Evolutionary conservation across 495 filamentous ascomycete species (phyloP).

Genomic region (Trichoderma asperelloides): DNA sequence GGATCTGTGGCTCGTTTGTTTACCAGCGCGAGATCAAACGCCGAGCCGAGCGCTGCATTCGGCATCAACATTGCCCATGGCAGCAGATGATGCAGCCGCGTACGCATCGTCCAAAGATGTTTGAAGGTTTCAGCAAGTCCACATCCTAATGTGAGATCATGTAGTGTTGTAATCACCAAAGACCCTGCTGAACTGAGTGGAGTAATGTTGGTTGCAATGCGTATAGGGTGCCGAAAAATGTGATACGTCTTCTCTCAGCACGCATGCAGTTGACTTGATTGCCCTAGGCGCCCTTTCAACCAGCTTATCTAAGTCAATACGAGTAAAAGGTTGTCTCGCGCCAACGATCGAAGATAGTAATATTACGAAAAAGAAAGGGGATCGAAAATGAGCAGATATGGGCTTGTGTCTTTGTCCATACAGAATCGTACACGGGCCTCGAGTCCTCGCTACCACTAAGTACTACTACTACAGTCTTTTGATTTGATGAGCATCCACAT

Average conservation of each 20-base stretch:
- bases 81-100: not conserved
- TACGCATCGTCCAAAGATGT: not conserved
- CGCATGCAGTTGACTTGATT: not conserved
- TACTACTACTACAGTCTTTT: not conserved
- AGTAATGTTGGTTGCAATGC: not conserved
- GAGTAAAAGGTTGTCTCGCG: not conserved
- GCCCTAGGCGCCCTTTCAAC: not conserved
- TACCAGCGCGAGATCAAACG: not conserved
- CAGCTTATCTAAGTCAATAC: not conserved
- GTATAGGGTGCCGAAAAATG: not conserved
- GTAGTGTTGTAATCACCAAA: not conserved
- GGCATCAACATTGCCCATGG: not conserved
- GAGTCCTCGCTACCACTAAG: not conserved
- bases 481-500: not conserved
- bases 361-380: no score
- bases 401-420: not conserved
- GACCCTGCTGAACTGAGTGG: not conserved
- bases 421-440: not conserved
- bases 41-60: not conserved
- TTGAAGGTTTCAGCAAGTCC: not conserved
- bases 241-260: no score
- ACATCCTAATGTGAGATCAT: not conserved
- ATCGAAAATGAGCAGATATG: not conserved
- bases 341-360: no score
- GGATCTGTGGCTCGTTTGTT: not conserved